Conservation (phyloP, 2,329 filamentous ascomycete genomes). For the Sporothrix sp. region DNA sequence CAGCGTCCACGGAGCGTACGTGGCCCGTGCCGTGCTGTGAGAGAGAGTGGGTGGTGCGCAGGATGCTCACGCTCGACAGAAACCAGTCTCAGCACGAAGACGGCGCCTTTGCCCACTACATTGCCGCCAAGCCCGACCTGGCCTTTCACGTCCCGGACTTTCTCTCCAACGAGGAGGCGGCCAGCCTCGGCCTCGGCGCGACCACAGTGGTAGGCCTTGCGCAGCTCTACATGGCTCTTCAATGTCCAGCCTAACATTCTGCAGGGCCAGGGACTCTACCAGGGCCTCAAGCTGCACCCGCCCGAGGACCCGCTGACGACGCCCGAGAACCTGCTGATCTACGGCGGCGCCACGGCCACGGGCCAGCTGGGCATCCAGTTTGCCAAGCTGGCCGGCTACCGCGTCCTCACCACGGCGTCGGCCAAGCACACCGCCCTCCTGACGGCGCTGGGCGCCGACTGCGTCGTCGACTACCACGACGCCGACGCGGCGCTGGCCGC, state of each 20-base stretch:
- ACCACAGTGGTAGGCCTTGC: conserved; percentile 29
- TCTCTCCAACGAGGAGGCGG: conserved; percentile 37
- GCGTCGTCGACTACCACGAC: conserved; percentile 36
- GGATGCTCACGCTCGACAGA: conserved; percentile 9
- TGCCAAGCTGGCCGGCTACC: conserved; percentile 32
- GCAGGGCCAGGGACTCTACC: conserved; percentile 39
- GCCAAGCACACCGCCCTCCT: conserved; percentile 31
- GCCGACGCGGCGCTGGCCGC: conserved; percentile 18
- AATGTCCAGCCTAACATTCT: neutral
- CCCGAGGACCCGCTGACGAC: conserved; percentile 26
- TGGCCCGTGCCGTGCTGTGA: neutral
- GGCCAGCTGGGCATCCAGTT: conserved; percentile 41
- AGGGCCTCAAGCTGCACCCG: conserved; percentile 34
- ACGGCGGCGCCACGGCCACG: conserved; percentile 44
- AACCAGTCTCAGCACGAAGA: conserved; percentile 29
- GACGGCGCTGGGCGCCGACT: conserved; percentile 34
- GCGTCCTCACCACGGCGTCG: conserved; percentile 31
- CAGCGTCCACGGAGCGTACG: conserved; percentile 28
- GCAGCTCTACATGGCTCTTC: too few relatives aligned
- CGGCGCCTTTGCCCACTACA: conserved; percentile 34
- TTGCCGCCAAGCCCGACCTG: conserved; percentile 30
- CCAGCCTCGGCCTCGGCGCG: conserved; percentile 32
- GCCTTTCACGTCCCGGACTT: conserved; percentile 36
- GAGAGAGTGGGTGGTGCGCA: neutral
- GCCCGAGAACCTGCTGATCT: conserved; percentile 33